Evolutionary conservation across 257 asterid genomes (phyloP).

Genomic region (Solanum medicagineum): DNA sequence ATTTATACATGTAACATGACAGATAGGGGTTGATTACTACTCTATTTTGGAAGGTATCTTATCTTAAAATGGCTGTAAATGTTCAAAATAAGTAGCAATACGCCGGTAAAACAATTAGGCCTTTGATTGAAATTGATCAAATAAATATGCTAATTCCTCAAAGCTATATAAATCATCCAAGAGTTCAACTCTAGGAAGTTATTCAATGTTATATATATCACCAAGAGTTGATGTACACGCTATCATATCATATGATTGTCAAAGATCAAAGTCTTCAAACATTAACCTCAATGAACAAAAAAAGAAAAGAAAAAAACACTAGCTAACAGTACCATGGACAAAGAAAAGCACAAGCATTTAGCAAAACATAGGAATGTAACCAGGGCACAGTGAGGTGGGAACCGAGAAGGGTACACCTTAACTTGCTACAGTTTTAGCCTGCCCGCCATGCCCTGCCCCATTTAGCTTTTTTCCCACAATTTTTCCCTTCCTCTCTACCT

Average conservation of each 20-base stretch:
- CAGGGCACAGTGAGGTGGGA: background rate
- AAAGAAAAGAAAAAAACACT: background rate
- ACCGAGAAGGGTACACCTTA: background rate
- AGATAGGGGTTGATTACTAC: background rate
- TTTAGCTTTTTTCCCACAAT: background rate
- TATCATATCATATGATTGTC: background rate
- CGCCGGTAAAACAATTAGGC: background rate
- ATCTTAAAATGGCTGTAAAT: background rate
- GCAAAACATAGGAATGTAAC: background rate
- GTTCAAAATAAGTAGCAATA: background rate
- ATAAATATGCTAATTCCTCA: background rate
- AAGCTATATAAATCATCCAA: background rate
- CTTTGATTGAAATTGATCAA: background rate
- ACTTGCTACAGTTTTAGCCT: background rate
- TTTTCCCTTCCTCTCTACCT: background rate
- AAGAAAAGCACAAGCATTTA: background rate
- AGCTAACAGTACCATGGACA: background rate
- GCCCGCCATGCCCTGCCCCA: background rate
- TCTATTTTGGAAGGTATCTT: background rate
- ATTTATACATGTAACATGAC: background rate
- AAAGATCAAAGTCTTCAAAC: background rate
- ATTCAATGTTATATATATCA: background rate
- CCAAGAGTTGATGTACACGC: background rate
- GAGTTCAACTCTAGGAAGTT: background rate
- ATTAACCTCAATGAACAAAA: background rate